A percentile compares a stretch with the other conserved stretches of the same genome.
Evolutionary conservation across 371 early-diverging fungal genomes (phyloP).

Genomic region (Gilbertella persicaria): DNA sequence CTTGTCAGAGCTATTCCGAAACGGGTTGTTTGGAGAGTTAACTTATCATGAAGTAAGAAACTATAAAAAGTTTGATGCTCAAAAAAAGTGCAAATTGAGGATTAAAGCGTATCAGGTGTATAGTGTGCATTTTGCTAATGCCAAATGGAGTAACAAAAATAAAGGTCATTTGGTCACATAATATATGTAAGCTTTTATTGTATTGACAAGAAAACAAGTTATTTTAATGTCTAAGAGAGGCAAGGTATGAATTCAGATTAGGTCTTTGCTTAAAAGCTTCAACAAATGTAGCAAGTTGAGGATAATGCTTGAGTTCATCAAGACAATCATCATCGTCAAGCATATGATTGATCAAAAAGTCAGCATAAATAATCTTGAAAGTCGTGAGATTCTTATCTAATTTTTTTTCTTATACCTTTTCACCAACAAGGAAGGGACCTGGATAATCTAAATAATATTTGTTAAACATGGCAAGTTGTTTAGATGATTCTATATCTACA

Average conservation of each 20-base stretch:
- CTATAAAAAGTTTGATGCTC: too few species aligned
- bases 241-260: slow-evolving; percentile 20
- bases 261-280: slow-evolving; percentile 26
- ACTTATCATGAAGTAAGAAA: too few species aligned
- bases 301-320: slow-evolving; percentile 7
- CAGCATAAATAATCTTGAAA: slow-evolving; percentile 22
- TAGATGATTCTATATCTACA: neutral
- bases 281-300: slow-evolving; percentile 23
- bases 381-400: neutral
- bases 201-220: neutral
- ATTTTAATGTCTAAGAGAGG: neutral
- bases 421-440: slow-evolving; percentile 28
- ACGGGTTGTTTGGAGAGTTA: too few species aligned
- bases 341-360: slow-evolving; percentile 29
- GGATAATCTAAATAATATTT: slow-evolving; percentile 10
- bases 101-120: too few species aligned
- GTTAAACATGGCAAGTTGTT: slow-evolving; percentile 17
- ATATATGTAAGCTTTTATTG: too few species aligned
- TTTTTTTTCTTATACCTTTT: slow-evolving; percentile 9
- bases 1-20: too few species aligned
- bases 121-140: too few species aligned
- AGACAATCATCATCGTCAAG: slow-evolving; percentile 16
- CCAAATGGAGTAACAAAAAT: too few species aligned
- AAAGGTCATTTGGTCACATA: too few species aligned
- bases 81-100: too few species aligned